Percentiles rank a stretch among this genome's conserved stretches.
Evolutionary conservation across 352 stramenopile genomes (phyloP).

Genomic region (Phytophthora uliginosa): DNA sequence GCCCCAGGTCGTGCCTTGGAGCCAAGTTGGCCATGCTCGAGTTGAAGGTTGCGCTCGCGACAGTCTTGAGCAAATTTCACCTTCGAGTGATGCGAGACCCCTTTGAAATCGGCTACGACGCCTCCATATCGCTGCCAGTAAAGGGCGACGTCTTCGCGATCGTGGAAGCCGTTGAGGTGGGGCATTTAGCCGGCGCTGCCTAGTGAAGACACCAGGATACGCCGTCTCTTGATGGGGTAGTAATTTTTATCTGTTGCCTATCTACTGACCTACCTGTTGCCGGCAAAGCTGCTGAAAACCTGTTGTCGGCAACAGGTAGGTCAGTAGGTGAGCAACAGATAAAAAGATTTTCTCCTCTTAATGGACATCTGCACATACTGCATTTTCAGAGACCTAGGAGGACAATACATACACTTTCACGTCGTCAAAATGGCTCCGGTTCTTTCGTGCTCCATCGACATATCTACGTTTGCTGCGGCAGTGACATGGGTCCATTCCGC

Average conservation of each 20-base stretch:
- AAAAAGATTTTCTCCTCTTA: too few species aligned
- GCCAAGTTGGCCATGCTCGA: constrained; percentile 69
- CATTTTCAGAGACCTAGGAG: background rate
- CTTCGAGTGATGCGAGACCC: constrained; percentile 36
- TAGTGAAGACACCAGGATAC: constrained; percentile 3
- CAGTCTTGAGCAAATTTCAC: constrained; percentile 52
- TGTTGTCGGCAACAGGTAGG: too few species aligned
- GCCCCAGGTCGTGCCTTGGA: constrained; percentile 71
- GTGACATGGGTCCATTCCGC: background rate
- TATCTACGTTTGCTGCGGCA: background rate
- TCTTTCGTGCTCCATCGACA: constrained; percentile 2
- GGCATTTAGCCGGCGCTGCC: constrained; percentile 27
- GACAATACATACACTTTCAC: background rate
- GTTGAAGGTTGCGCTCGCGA: constrained; percentile 62
- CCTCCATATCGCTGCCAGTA: constrained; percentile 52
- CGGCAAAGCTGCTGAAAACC: too few species aligned
- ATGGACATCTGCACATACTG: constrained; percentile 2
- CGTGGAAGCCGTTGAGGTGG: constrained; percentile 25
- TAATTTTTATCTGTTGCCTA: too few species aligned
- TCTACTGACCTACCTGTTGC: too few species aligned
- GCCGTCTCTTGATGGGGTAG: background rate
- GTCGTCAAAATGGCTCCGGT: constrained; percentile 5
- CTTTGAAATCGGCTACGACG: constrained; percentile 48
- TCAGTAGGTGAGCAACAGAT: too few species aligned
- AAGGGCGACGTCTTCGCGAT: constrained; percentile 42